Base-by-base conservation (phyloP, 768 basidiomycete species). In the Hebeloma cylindrosporum region DNA sequence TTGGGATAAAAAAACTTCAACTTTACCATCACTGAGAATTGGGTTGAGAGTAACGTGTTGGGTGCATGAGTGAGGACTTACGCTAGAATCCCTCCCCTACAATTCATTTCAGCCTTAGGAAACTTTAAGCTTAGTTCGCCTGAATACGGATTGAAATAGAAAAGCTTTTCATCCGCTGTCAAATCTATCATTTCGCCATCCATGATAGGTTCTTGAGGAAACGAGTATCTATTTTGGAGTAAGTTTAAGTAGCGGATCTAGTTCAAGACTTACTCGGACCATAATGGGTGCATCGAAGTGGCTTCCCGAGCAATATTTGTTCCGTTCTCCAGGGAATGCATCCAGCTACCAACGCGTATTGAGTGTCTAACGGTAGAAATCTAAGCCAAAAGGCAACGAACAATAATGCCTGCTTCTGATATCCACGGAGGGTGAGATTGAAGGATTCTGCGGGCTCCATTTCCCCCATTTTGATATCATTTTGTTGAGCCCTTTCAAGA, bases 321-420 rank as follows among this genome's bases (percentile, higher is more conserved):
- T 3, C 88, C 88, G 2, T 75, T 78, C 66, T 98, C 95, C 41
- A 93, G 72, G 2, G 88, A 86, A 52, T 82, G 70, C 93, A 96
- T 93, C 94, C 94, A 98, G 27, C 89, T 91, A 45, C 10, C 22
- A 36, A 23, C 17, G n/a, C 10, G 36, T 42, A 17, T 14, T 2
- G 26, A 3, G 7, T 34, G 7, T 20, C n/a, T n/a, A n/a, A 25
- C 9, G 34, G 21, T 4, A 11, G 7, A 28, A 21, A 30, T 1
- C 31, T 11, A 16, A 33, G n/a, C 16, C 14, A 31, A 21, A 25
- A 27, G 2, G 21, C 31, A 25, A 32, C 82, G 35, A 41, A 89
- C 84, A 70, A 71, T 34, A 97, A 69, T 0, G 93, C 95, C 64
- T 98, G 95, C 59, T 93, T 95, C 60, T 97, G 95, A 65, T 98